Evolutionary conservation across 305 asterid genomes (phyloP), one percentile per base, ranked within the genome.

Genomic region (Andrographis paniculata): DNA sequence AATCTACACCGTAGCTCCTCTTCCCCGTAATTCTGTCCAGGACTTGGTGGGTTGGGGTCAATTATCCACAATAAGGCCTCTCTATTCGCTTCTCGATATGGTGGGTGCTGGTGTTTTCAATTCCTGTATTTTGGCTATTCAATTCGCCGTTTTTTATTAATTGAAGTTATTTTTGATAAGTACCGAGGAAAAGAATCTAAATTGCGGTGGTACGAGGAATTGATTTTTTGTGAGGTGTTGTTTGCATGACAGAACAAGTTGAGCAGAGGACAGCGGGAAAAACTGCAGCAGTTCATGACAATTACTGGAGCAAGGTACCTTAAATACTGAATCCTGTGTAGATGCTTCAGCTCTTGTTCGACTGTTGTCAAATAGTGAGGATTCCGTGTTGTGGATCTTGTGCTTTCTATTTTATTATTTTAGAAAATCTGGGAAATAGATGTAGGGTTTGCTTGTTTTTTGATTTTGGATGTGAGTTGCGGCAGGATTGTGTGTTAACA

Each of bases 221-320:
- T 58, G 52, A 50, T 54, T 33, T 58, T 27, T 17, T 37, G 27
- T 62, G 33, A n/a, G 59, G 49, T 63, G 48, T 22, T 47, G 5
- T 68, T 56, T 67, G 42, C 43, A 33, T 69, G 61, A 16, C 81
- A 86, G 99, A 83, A 83, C 66, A 91, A 87, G 72, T 52, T 91
- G 72, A 93, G 89, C 39, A 75, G 95, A 77, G 94, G 96, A 43
- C 87, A 84, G 48, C 87, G 96, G 14, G 99, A 91, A 62, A 83
- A 86, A 66, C 70, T 86, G 55, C 99, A 86, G 78, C 99, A 91
- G 51, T 82, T 91, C 66, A 78, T 91, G 64, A 52, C 94, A 18
- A 86, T 91, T 53, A 87, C 99, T 28, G 96, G 94, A 42, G 76
- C 95, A 14, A 86, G 89, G 99, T 91, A 66, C 12, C 40, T 24